Conservation (phyloP, 2,329 filamentous ascomycete genomes). For the Fusarium napiforme region DNA sequence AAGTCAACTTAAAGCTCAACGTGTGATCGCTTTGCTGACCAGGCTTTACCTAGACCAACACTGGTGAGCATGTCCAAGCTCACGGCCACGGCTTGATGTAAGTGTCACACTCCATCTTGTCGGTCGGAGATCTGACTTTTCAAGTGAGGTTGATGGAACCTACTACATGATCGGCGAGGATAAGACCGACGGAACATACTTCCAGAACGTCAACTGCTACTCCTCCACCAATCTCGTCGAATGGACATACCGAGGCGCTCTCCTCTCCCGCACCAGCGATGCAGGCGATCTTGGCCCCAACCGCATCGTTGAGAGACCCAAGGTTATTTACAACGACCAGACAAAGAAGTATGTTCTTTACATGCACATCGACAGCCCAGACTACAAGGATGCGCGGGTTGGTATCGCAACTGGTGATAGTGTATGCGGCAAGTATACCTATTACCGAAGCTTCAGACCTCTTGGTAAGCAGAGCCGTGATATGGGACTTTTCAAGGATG, state of each 20-base stretch:
- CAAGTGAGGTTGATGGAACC: conserved; percentile 56
- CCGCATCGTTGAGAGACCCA: conserved; percentile 73
- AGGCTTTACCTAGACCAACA: conserved; percentile 48
- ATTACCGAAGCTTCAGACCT: conserved; percentile 50
- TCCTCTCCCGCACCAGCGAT: conserved; percentile 61
- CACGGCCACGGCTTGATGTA: conserved; percentile 73
- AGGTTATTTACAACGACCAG: conserved; percentile 74
- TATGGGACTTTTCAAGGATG: conserved; percentile 70
- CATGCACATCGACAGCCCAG: conserved; percentile 72
- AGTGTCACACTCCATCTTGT: background rate
- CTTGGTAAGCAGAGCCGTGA: conserved; percentile 60
- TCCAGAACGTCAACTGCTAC: conserved; percentile 76
- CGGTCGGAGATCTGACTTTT: background rate
- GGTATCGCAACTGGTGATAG: conserved; percentile 69
- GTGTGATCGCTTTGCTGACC: background rate
- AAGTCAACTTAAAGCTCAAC: background rate
- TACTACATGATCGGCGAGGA: conserved; percentile 79
- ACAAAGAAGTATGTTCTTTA: conserved; percentile 75
- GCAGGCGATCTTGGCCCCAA: conserved; percentile 68
- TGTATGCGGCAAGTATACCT: conserved; percentile 69
- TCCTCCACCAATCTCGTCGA: conserved; percentile 70
- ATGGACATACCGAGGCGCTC: conserved; percentile 70
- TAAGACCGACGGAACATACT: conserved; percentile 70
- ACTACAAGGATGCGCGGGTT: conserved; percentile 72
- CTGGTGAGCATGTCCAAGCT: conserved; percentile 69